phyloP scores from a whole-genome alignment of 768 basidiomycete genomes.

The Botryobasidium botryosum region DNA sequence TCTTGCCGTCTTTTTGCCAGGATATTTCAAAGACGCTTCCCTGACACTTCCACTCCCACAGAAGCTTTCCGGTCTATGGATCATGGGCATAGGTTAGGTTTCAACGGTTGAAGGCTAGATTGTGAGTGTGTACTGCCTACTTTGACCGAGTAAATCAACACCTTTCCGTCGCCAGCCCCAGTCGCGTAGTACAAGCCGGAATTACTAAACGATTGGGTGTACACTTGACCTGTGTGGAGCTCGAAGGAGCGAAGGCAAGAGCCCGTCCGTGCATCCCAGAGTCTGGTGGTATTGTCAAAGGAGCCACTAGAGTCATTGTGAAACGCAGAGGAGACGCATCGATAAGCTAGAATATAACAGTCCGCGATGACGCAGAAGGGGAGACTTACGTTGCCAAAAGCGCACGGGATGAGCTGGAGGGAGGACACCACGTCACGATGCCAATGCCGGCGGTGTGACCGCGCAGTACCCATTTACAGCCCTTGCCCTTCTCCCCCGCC shows the following conservation, averaged over 20 bases:
- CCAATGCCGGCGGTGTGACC: constrained; percentile 55
- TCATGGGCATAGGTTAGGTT: background rate
- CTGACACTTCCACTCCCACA: constrained; percentile 23
- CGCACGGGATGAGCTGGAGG: constrained; percentile 33
- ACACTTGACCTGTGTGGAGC: constrained; percentile 58
- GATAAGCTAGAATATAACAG: constrained; percentile 1
- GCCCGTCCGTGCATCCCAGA: constrained; percentile 73
- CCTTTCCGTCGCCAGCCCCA: constrained; percentile 61
- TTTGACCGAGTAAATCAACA: constrained; percentile 53
- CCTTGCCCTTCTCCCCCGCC: constrained; percentile 17
- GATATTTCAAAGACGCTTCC: constrained; percentile 55
- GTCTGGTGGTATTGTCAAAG: constrained; percentile 60
- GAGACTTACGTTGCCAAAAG: constrained; percentile 50
- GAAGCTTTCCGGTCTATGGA: constrained; percentile 10
- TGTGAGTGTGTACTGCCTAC: constrained; percentile 23
- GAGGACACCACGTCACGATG: constrained; percentile 52
- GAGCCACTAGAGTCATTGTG: constrained; percentile 40
- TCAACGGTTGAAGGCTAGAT: background rate
- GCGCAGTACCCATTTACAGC: constrained; percentile 25
- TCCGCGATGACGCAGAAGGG: background rate
- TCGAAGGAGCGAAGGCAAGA: constrained; percentile 52
- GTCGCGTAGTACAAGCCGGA: constrained; percentile 55
- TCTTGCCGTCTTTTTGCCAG: constrained; percentile 35
- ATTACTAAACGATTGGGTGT: constrained; percentile 59
- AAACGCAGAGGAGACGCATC: no score